These are phyloP conservation scores for Globisporangium echinulatum DNA, from an alignment of 352 stramenopile genomes.

Conservation along the genomic window DNA sequence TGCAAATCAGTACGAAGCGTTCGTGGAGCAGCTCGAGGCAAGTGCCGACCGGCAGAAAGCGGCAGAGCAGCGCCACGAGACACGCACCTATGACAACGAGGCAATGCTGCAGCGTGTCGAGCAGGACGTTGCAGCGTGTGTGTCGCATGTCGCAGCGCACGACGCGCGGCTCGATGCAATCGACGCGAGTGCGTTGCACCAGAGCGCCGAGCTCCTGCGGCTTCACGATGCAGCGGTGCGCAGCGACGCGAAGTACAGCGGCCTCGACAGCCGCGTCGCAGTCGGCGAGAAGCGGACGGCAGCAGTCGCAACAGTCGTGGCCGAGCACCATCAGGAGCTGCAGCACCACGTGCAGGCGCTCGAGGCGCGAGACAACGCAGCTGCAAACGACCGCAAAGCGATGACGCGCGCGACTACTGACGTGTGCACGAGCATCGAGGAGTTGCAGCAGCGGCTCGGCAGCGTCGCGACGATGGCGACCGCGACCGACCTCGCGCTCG, in stretches of 20 bases:
- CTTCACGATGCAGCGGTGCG: slow-evolving; percentile 23
- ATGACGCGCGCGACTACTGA: slow-evolving; percentile 35
- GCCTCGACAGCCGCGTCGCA: slow-evolving; percentile 32
- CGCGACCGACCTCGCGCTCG: slow-evolving; percentile 34
- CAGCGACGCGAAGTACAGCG: slow-evolving; percentile 24
- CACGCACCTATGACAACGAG: slow-evolving; percentile 23
- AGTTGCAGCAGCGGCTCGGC: slow-evolving; percentile 24
- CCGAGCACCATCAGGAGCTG: slow-evolving; percentile 42
- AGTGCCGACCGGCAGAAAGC: slow-evolving; percentile 17
- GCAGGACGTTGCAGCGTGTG: slow-evolving; percentile 22
- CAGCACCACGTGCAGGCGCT: slow-evolving; percentile 23
- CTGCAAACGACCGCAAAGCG: slow-evolving; percentile 23
- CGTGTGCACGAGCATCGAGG: slow-evolving; percentile 32
- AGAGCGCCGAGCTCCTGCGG: slow-evolving; percentile 28
- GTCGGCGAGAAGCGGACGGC: slow-evolving; percentile 39
- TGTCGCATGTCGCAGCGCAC: slow-evolving; percentile 24
- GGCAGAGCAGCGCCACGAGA: slow-evolving; percentile 13
- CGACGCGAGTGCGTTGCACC: slow-evolving; percentile 17
- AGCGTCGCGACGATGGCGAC: slow-evolving; percentile 29
- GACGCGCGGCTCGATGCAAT: slow-evolving; percentile 24
- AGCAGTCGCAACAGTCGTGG: slow-evolving; percentile 21
- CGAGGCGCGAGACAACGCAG: slow-evolving; percentile 21
- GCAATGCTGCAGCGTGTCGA: slow-evolving; percentile 24
- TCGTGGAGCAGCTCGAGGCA: slow-evolving; percentile 19
- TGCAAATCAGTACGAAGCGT: slow-evolving; percentile 14